phyloP scores from a whole-genome alignment of 768 basidiomycete genomes.

The Tricholoma bakamatsutake region DNA sequence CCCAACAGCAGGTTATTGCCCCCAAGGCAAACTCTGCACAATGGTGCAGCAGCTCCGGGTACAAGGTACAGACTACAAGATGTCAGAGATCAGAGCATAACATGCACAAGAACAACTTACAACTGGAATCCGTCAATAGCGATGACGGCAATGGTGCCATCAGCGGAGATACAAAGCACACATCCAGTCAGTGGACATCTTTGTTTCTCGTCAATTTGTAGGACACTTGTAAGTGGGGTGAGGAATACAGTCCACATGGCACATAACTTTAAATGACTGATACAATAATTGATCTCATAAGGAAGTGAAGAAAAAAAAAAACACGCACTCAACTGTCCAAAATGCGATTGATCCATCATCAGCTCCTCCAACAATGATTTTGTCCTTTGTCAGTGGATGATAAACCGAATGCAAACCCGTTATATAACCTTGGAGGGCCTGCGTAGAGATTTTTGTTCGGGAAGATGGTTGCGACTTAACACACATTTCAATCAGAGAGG shows the following conservation, averaged over 20 bases:
- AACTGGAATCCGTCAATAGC: constrained; percentile 68
- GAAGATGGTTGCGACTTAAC: constrained; percentile 14
- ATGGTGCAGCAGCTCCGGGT: constrained; percentile 70
- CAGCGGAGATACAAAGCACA: constrained; percentile 63
- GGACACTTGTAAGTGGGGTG: constrained; percentile 52
- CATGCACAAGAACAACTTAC: constrained; percentile 38
- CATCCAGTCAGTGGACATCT: constrained; percentile 60
- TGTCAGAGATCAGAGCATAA: background rate
- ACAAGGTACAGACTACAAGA: constrained; percentile 63
- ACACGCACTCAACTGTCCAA: constrained; percentile 60
- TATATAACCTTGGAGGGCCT: constrained; percentile 42
- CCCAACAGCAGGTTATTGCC: constrained; percentile 68
- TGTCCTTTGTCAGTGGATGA: constrained; percentile 55
- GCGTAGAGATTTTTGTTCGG: constrained; percentile 36
- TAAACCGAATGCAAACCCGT: constrained; percentile 47
- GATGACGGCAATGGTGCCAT: constrained; percentile 83
- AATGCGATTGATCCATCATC: constrained; percentile 75
- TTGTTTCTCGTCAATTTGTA: constrained; percentile 47
- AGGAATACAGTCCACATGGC: constrained; percentile 74
- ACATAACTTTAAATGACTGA: constrained; percentile 57
- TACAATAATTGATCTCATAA: background rate
- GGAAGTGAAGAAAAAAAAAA: background rate
- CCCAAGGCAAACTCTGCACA: constrained; percentile 57
- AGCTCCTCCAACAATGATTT: constrained; percentile 64
- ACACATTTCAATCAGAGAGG: constrained; percentile 37